A percentile compares a stretch with the other conserved stretches of the same genome.
Conservation (phyloP, 345 rosid species). For the Eucalyptus fibrosa region DNA sequence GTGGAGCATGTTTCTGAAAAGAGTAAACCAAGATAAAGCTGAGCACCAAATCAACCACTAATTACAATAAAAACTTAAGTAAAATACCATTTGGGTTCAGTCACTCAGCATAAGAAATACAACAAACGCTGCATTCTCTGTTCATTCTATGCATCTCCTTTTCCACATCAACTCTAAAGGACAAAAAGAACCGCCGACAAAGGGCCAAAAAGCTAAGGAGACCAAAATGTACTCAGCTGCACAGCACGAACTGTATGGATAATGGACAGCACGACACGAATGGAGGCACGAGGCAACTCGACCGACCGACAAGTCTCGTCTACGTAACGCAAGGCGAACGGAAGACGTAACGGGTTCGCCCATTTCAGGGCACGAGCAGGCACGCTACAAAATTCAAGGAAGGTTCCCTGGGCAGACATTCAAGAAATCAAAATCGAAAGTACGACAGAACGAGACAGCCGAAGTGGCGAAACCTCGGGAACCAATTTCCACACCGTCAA, state of each 20-base stretch:
- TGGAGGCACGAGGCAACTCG: no score
- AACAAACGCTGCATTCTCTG: background rate
- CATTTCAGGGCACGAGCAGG: background rate
- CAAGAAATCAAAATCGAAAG: background rate
- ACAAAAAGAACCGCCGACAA: background rate
- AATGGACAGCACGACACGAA: background rate
- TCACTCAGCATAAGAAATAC: background rate
- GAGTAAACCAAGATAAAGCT: background rate
- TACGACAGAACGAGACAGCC: background rate
- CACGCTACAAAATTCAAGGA: background rate
- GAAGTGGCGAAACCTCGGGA: background rate
- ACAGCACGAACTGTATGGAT: background rate
- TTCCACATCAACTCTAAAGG: background rate
- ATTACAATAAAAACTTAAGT: background rate
- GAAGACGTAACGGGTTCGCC: background rate
- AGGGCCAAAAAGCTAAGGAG: background rate
- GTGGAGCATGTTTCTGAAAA: conserved; percentile 75
- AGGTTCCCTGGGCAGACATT: background rate
- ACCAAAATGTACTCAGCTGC: background rate
- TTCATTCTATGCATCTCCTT: background rate
- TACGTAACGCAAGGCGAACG: background rate
- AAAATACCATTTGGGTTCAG: background rate
- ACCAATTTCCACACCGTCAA: background rate
- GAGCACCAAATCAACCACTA: background rate
- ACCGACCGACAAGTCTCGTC: no score